phyloP scores from a whole-genome alignment of 2,329 filamentous ascomycete species.

The Penicillium sp. region DNA sequence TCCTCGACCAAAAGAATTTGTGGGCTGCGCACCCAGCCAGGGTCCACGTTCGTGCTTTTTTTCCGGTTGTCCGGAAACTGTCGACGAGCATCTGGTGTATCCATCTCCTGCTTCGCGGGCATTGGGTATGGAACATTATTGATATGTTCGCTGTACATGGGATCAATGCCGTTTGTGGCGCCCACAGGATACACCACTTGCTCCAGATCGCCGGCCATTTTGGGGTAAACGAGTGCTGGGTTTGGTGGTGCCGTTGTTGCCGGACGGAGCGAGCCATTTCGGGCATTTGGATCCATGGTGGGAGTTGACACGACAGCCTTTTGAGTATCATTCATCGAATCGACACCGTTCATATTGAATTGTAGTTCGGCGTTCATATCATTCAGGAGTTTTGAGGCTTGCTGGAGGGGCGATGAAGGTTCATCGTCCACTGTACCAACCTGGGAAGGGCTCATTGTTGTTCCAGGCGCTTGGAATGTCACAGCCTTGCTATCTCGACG shows the following conservation, averaged over 20 bases:
- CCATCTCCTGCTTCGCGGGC: slow-evolving; percentile 60
- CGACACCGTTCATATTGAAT: slow-evolving; percentile 62
- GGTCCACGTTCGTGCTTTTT: slow-evolving; percentile 60
- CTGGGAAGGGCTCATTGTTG: slow-evolving; percentile 47
- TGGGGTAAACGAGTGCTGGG: slow-evolving; percentile 50
- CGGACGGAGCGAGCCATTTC: slow-evolving; percentile 44
- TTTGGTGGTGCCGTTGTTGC: slow-evolving; percentile 49
- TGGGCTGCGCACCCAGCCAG: slow-evolving; percentile 66
- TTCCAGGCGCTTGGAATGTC: slow-evolving; percentile 37
- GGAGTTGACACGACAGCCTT: slow-evolving; percentile 58
- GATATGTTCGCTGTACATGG: slow-evolving; percentile 90
- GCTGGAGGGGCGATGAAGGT: slow-evolving; percentile 65
- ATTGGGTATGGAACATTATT: slow-evolving; percentile 87
- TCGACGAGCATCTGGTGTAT: slow-evolving; percentile 48
- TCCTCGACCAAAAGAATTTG: slow-evolving; percentile 89
- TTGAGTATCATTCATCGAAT: slow-evolving; percentile 61
- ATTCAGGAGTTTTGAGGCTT: slow-evolving; percentile 64
- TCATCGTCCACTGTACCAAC: slow-evolving; percentile 56
- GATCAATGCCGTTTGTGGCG: slow-evolving; percentile 86
- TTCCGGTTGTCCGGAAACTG: slow-evolving; percentile 55
- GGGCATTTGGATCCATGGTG: slow-evolving; percentile 51
- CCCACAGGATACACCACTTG: slow-evolving; percentile 87
- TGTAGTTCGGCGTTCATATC: slow-evolving; percentile 65
- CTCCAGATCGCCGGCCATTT: slow-evolving; percentile 59
- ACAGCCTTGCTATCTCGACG: slow-evolving; percentile 58